These are phyloP conservation scores for Ganoderma resinaceum DNA, from an alignment of 1,284 basidiomycete genomes.

Conservation along the genomic window DNA sequence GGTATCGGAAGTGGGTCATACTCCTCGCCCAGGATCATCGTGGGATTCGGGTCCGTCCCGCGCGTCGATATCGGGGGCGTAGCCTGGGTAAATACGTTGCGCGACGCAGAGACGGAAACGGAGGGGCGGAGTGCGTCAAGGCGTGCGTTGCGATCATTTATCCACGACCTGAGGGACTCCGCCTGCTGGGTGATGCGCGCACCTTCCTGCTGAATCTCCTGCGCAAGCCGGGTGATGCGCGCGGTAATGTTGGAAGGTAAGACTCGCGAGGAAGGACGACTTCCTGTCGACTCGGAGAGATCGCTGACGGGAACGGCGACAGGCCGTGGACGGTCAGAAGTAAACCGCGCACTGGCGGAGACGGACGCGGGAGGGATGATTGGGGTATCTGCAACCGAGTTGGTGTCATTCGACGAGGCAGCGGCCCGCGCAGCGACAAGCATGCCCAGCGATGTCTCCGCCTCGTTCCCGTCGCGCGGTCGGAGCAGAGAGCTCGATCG, in stretches of 20 bases:
- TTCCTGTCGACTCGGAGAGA: too few species aligned
- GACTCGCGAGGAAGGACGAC: not conserved
- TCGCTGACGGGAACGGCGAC: not conserved
- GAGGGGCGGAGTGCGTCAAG: constrained; percentile 15
- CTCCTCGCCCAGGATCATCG: not conserved
- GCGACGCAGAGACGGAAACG: not conserved
- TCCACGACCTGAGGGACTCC: constrained; percentile 30
- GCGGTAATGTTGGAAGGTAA: constrained; percentile 23
- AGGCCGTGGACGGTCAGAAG: not conserved
- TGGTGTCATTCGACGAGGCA: not conserved
- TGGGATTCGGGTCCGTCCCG: not conserved
- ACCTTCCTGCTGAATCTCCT: constrained; percentile 29
- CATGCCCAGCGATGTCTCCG: constrained; percentile 36
- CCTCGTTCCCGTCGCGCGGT: constrained; percentile 14
- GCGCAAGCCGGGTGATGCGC: constrained; percentile 26
- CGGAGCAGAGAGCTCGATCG: constrained; percentile 16
- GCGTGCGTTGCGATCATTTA: constrained; percentile 22
- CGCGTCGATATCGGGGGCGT: not conserved
- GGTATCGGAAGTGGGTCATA: not conserved
- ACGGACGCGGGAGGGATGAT: not conserved
- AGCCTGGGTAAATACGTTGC: not conserved
- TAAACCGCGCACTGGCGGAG: not conserved
- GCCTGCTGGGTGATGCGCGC: constrained; percentile 30
- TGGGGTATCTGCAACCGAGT: not conserved
- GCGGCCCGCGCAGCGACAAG: constrained; percentile 36